Base-by-base conservation (phyloP, 140 eudicot genomes). In the Stevia rebaudiana region DNA sequence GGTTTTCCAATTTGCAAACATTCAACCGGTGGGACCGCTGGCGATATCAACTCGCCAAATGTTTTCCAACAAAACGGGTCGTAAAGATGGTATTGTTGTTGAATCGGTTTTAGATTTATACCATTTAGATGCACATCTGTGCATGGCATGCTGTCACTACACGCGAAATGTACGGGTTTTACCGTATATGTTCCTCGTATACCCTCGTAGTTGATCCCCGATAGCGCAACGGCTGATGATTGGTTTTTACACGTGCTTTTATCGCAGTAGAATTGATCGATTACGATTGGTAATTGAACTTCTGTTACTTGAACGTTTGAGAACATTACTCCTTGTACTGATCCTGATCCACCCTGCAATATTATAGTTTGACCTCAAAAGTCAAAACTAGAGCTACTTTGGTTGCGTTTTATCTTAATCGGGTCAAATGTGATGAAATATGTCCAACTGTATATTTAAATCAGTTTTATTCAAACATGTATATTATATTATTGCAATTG, bases 321-420 rank as follows among this genome's bases (percentile, higher is more conserved):
- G 71, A 88, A 88, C 72, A 74, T 59, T 13, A 88, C 53, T 46
- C 84, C 84, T 71, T 88, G 77, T 37, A 85, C 94, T 2, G 84
- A 82, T 11, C 96, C 96, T 11, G 85, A 82, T 17, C 96, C 96
- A 43, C 96, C 96, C 96, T 84, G 86, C 53, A 74, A 35, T 46
- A 25, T 51, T 35, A 36, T 17, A 48, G 15, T 64, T 50, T 74
- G 37, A 63, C 65, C 35, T 24, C 52, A 69, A 36, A 53, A 23
- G 56, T 68, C 47, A 75, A 67, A 10, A 18, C 49, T 1, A n/a
- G 1, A 2, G 49, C 11, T 11, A 11, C 30, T 22, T 18, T 18
- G 19, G 28, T 49, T 21, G 6, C 9, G 36, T 12, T 52, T 13
- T 4, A 52, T 11, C 5, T 52, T 5, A 0, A 4, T 11, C 35